Conservation (phyloP, 441 rosid species). For the Gossypium davidsonii region DNA sequence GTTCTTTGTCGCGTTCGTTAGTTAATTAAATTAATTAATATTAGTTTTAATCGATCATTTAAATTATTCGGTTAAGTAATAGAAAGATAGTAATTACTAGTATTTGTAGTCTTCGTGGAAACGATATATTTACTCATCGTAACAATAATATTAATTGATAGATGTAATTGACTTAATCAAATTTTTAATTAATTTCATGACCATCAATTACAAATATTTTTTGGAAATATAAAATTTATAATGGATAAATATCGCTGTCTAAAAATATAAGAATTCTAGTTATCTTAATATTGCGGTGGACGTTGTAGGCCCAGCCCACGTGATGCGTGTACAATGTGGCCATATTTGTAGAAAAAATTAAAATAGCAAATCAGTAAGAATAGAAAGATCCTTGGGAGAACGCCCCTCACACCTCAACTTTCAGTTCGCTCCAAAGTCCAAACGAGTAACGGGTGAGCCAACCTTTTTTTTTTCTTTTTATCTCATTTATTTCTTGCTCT, state of each 20-base stretch:
- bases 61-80: too few species aligned
- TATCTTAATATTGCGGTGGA: neutral
- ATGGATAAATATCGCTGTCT: neutral
- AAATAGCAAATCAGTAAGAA: conserved; percentile 11
- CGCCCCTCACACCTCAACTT: conserved; percentile 9
- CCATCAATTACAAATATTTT: too few species aligned
- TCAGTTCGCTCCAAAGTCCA: neutral
- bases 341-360: neutral
- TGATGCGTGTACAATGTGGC: neutral
- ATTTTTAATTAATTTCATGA: too few species aligned
- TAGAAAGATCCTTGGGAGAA: neutral
- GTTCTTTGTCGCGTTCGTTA: too few species aligned
- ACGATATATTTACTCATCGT: too few species aligned
- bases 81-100: too few species aligned
- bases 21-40: too few species aligned
- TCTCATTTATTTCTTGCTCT: conserved; percentile 9
- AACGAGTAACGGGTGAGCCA: conserved; percentile 24
- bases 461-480: neutral
- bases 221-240: too few species aligned
- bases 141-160: too few species aligned
- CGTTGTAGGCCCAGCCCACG: neutral
- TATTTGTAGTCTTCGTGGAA: too few species aligned
- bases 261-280: neutral
- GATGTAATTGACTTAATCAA: too few species aligned
- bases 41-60: too few species aligned